These are phyloP conservation scores for Trypethelium eluteriae DNA, from an alignment of 495 filamentous ascomycete genomes.

Conservation along the genomic window DNA sequence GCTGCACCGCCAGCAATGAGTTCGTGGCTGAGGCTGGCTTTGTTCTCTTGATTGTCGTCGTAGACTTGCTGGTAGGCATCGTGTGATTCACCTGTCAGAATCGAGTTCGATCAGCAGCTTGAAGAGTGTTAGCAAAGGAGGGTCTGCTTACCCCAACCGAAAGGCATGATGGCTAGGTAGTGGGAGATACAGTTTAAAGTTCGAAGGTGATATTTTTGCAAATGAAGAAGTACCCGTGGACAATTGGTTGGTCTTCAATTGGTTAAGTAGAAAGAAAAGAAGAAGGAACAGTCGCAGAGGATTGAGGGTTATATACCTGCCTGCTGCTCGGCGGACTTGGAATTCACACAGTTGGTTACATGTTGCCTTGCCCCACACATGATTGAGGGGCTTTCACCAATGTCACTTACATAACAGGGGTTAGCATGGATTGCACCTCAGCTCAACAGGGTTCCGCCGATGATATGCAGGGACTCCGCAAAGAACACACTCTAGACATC, in stretches of 20 bases:
- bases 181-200: neutral
- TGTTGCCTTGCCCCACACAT: neutral
- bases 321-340: neutral
- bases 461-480: conserved; percentile 6
- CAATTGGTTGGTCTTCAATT: too few relatives aligned
- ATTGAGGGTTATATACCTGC: conserved; percentile 1
- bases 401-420: neutral
- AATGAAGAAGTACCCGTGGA: too few relatives aligned
- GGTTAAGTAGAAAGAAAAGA: neutral
- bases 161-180: conserved; percentile 28
- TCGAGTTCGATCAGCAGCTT: neutral
- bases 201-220: too few relatives aligned
- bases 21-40: conserved; percentile 65
- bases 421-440: neutral
- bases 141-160: conserved; percentile 31
- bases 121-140: neutral
- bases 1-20: conserved; percentile 66
- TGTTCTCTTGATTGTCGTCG: conserved; percentile 39
- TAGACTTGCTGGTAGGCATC: conserved; percentile 57
- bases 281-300: neutral
- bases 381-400: neutral
- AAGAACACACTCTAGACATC: neutral
- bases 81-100: conserved; percentile 29
- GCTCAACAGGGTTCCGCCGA: neutral
- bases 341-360: conserved; percentile 9